Evolutionary conservation across 169 alveolate genomes (phyloP), one percentile per base, ranked within the genome.

Genomic region (Theileria luwenshuni): DNA sequence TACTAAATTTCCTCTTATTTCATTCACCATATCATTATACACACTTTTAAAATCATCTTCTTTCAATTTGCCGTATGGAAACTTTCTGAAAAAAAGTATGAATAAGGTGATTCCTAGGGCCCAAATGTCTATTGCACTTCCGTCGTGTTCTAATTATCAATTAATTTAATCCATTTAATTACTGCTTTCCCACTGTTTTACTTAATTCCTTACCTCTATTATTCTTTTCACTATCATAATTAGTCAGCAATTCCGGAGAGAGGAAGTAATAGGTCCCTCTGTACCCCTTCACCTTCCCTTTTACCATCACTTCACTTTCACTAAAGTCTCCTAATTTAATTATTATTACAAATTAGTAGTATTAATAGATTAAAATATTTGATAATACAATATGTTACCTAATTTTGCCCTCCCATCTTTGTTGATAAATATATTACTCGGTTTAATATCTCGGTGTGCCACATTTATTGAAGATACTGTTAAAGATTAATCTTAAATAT

Each of bases 361-460:
- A n/a, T n/a, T n/a, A n/a, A n/a, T n/a, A n/a, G n/a, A n/a, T n/a
- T n/a, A 38, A 38, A 7, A 38, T 38, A 10, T 10, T 0, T 56
- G 15, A 15, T 25, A 3, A 56, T 17, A 15, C 23, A 27, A 25
- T 6, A 56, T 10, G 15, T 19, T 51, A 68, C 76, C 76, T 12
- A 75, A 64, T 49, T 75, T 75, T 25, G 69, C 76, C 47, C 90
- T 70, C 19, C 90, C 90, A 13, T 54, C 52, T 30, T 71, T 51
- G 32, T 76, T 64, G 81, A 85, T 86, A 54, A 86, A 85, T 49
- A 86, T 72, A 56, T 86, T 86, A 21, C 69, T 76, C 12, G 92
- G 93, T 47, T 86, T 86, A 41, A 86, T 27, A 32, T 86, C 92
- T 27, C 92, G 61, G 33, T 86, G 92, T 13, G 85, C 92, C n/a